A percentile compares a stretch with the other conserved stretches of the same genome.
These are phyloP conservation scores for Emericellopsis atlantica DNA, from an alignment of 2,329 filamentous ascomycete genomes.

Conservation along the genomic window DNA sequence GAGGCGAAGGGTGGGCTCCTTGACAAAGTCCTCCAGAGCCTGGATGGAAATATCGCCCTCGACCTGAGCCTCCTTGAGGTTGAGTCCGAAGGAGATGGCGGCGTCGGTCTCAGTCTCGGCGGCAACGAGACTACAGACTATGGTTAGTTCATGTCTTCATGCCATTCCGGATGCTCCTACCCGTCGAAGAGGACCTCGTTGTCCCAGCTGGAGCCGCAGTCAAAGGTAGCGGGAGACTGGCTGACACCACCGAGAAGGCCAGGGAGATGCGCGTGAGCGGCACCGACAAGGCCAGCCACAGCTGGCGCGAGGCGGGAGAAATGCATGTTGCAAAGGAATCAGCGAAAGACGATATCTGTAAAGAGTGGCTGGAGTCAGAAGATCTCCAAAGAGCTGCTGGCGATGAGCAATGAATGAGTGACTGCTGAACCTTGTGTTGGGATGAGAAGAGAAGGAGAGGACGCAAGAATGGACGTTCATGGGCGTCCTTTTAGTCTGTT, in stretches of 20 bases:
- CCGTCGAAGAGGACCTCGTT: slow-evolving; percentile 6
- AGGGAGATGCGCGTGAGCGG: slow-evolving; percentile 2
- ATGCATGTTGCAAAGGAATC: slow-evolving; percentile 2
- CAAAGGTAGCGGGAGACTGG: slow-evolving; percentile 2
- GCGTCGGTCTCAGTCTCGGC: slow-evolving; percentile 6
- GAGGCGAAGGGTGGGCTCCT: slow-evolving; percentile 26
- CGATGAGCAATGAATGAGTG: neutral
- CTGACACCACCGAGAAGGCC: neutral
- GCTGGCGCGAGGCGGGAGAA: slow-evolving; percentile 4
- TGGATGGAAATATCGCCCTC: slow-evolving; percentile 32
- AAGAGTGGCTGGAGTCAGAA: slow-evolving; percentile 5
- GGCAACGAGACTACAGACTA: slow-evolving; percentile 1
- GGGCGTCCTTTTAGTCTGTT: neutral
- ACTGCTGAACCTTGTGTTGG: neutral
- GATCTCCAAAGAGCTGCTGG: neutral
- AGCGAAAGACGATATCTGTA: neutral
- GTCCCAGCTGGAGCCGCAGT: slow-evolving; percentile 4
- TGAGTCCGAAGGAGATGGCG: slow-evolving; percentile 10
- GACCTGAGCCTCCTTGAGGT: slow-evolving; percentile 22
- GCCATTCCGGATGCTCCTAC: neutral
- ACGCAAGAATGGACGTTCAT: neutral
- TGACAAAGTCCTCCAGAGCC: slow-evolving; percentile 24
- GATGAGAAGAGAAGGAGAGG: neutral
- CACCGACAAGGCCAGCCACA: slow-evolving; percentile 4
- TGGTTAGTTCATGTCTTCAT: neutral